Evolutionary conservation across 306 rosid species (phyloP).

Genomic region (Castanea sativa): DNA sequence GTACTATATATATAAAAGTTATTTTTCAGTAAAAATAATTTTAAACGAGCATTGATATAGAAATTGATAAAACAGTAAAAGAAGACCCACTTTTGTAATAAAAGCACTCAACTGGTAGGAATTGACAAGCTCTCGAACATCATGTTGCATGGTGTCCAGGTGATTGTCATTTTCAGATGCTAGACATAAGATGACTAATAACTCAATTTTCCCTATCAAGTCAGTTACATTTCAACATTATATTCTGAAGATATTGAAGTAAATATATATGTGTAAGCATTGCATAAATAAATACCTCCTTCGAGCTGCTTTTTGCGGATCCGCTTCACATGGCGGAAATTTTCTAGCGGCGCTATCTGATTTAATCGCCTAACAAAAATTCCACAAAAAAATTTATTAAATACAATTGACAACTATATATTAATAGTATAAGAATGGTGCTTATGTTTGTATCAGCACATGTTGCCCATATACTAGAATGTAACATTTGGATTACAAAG

Average conservation of each 20-base stretch:
- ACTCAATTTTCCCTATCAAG: slow-evolving; percentile 53
- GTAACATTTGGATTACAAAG: background rate
- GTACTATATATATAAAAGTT: background rate
- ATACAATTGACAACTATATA: background rate
- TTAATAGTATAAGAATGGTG: background rate
- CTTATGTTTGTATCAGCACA: background rate
- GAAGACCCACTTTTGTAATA: slow-evolving; percentile 78
- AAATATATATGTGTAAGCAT: background rate
- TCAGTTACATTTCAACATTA: slow-evolving; percentile 27
- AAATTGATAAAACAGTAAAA: slow-evolving; percentile 17
- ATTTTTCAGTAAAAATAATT: slow-evolving; percentile 1
- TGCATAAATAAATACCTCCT: slow-evolving; percentile 38
- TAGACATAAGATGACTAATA: slow-evolving; percentile 63
- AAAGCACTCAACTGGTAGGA: slow-evolving; percentile 81
- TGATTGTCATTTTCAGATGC: slow-evolving; percentile 53
- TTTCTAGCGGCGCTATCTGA: slow-evolving; percentile 63
- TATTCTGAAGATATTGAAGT: background rate
- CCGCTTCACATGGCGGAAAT: slow-evolving; percentile 75
- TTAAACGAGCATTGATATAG: slow-evolving; percentile 3
- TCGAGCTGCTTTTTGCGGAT: slow-evolving; percentile 57
- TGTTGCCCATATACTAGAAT: background rate
- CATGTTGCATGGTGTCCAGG: slow-evolving; percentile 43
- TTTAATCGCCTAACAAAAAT: slow-evolving; percentile 57
- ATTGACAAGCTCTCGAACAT: slow-evolving; percentile 55
- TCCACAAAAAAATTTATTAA: background rate